phyloP scores from a whole-genome alignment of 1,284 basidiomycete species.

The Phellinidium pouzarii region DNA sequence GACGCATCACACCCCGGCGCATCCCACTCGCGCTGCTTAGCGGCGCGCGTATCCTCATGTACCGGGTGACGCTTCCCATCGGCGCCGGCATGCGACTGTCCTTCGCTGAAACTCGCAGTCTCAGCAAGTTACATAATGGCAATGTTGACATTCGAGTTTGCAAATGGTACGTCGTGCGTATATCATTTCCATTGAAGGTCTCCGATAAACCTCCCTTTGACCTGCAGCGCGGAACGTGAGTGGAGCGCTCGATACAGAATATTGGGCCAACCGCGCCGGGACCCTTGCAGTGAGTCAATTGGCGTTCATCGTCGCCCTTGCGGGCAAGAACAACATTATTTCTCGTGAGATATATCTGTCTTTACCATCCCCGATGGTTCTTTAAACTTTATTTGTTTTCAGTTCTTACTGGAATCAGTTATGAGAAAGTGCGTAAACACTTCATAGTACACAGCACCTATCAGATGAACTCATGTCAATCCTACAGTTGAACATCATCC shows the following conservation, averaged over 20 bases:
- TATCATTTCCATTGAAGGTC: not conserved
- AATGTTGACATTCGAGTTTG: constrained; percentile 9
- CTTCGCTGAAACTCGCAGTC: constrained; percentile 6
- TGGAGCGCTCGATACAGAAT: not conserved
- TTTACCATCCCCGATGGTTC: not conserved
- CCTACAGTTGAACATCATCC: constrained; percentile 30
- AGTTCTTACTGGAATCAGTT: constrained; percentile 39
- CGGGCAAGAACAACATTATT: constrained; percentile 42
- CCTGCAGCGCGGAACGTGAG: not conserved
- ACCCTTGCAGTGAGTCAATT: constrained; percentile 36
- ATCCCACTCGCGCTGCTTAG: constrained; percentile 8
- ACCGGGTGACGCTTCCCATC: constrained; percentile 2
- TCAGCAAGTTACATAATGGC: constrained; percentile 2
- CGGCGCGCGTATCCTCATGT: constrained; percentile 1
- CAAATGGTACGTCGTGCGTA: constrained; percentile 3
- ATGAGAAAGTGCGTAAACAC: constrained; percentile 33
- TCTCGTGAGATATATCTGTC: constrained; percentile 26
- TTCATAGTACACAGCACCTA: not conserved
- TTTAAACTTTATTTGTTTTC: not conserved
- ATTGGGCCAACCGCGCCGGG: constrained; percentile 30
- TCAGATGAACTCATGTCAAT: not conserved
- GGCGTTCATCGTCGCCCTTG: constrained; percentile 38
- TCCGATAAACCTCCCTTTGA: not conserved
- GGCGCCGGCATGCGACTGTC: not conserved
- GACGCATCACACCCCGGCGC: constrained; percentile 4